Conservation (phyloP, 306 rosid genomes). For the Clitoria ternatea region DNA sequence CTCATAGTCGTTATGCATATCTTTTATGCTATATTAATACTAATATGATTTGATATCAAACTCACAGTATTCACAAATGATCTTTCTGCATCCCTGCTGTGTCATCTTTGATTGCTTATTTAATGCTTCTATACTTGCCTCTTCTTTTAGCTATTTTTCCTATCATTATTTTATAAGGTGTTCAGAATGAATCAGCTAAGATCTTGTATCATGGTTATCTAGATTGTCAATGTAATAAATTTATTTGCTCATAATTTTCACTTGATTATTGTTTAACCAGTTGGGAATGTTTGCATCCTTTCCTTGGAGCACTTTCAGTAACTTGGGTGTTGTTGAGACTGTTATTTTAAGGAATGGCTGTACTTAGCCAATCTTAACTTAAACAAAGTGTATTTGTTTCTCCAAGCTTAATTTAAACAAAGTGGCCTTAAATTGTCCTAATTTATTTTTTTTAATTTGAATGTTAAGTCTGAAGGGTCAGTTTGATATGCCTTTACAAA, state of each 20-base stretch:
- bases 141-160: constrained; percentile 4
- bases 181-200: constrained; percentile 13
- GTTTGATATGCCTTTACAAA: background rate
- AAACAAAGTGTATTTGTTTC: too few species aligned
- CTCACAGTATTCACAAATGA: background rate
- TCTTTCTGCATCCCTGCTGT: constrained; percentile 14
- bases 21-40: constrained; percentile 7
- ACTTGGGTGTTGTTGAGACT: background rate
- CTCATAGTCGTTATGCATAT: background rate
- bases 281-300: constrained; percentile 3
- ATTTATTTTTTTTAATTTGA: background rate
- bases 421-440: background rate
- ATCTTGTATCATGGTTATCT: constrained; percentile 1
- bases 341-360: background rate
- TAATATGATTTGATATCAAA: constrained; percentile 9
- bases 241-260: background rate
- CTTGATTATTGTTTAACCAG: background rate
- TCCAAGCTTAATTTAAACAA: background rate
- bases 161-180: background rate
- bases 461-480: background rate
- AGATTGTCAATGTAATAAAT: background rate
- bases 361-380: constrained; percentile 14
- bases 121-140: background rate
- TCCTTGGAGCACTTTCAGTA: background rate
- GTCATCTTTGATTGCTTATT: background rate